Base-by-base conservation (phyloP, 2,329 filamentous ascomycete species). In the Fusarium algeriense region DNA sequence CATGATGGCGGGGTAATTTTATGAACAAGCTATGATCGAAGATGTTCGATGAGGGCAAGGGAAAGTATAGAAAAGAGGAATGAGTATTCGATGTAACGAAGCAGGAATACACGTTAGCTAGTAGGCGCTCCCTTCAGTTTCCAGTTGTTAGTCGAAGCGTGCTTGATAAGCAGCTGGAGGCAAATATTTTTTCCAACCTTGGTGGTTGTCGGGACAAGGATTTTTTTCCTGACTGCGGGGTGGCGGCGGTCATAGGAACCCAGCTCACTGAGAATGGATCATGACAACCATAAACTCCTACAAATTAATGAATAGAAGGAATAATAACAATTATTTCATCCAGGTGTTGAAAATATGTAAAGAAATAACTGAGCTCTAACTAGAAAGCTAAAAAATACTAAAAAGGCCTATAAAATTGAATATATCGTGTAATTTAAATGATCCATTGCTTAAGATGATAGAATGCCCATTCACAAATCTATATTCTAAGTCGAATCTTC, bases 1-100 rank as follows among this genome's bases (percentile, higher is more conserved):
- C 78, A 80, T 80, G 69, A 76, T 75, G 70, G 70, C 71, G 66
- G 71, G 74, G 74, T 76, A 74, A 45, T 72, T 75, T 59, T 45
- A 20, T 34, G 38, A 52, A 46, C n/a, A 32, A 30, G 48, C 32
- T 37, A 46, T 13, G 32, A 52, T 23, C 23, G 23, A 20, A 28
- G 57, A 17, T 43, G 28, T 44, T 62, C 37, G n/a, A 46, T 34
- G 41, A 56, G 40, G 11, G 9, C 5, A 40, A 23, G 23, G 7
- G 13, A 30, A 35, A 30, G 3, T 7, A 26, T 54, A 7, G 35
- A 17, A 46, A 26, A 41, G 20, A 38, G 17, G 6, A 58, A 26
- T 26, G 46, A 41, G 32, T 32, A 49, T 23, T 48, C 23, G 44
- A 32, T 28, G 19, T 15, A 37, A 26, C 6, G 48, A 37, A 35